Evolutionary conservation across 768 basidiomycete genomes (phyloP), one percentile per base, ranked within the genome.

Genomic region (Mrakia frigida): DNA sequence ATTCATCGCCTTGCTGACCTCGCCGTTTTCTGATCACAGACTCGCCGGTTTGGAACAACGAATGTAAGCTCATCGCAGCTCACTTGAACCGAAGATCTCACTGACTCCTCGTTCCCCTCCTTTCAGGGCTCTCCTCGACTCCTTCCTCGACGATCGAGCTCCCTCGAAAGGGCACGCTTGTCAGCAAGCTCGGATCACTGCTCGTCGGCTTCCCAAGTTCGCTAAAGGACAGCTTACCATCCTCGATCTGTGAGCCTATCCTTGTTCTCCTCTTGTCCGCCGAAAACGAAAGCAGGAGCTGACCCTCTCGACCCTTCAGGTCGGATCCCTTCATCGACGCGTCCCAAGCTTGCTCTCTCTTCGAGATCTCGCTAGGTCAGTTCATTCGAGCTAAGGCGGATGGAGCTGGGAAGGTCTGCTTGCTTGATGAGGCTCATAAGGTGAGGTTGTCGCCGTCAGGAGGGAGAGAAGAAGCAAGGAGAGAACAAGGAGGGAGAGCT

Each of bases 261-360:
- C 16, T 63, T 21, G 4, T 31, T 23, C 21, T 33, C 16, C 31
- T 3, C 31, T 63, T 63, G 9, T 63, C 10, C 13, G 6, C 23
- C 53, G 53, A 23, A 25, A 53, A 6, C 23, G 53, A 46, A 46
- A 14, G 2, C 2, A 14, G 43, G 43, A 46, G 43, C 43, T 46
- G 43, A 46, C 6, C 16, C 31, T 10, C 16, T 63, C n/a, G 31
- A 6, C 21, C 7, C 9, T 33, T 7, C 61, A 63, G 61, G 18
- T 37, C 67, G 23, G 67, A 68, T 43, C 67, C 67, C 25, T 68
- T 68, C 67, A 43, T 68, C 14, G 67, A 68, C 25, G 33, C 67
- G 13, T 68, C 67, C 10, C 39, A 68, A 43, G 33, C 67, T 21
- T 68, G 67, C 39, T 39, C 37, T 6, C 39, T 68, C 18, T 68